Percentiles rank a stretch among this genome's conserved stretches.
These are phyloP conservation scores for Iris macrosiphon DNA, from an alignment of 106 monocot species.

Conservation along the genomic window DNA sequence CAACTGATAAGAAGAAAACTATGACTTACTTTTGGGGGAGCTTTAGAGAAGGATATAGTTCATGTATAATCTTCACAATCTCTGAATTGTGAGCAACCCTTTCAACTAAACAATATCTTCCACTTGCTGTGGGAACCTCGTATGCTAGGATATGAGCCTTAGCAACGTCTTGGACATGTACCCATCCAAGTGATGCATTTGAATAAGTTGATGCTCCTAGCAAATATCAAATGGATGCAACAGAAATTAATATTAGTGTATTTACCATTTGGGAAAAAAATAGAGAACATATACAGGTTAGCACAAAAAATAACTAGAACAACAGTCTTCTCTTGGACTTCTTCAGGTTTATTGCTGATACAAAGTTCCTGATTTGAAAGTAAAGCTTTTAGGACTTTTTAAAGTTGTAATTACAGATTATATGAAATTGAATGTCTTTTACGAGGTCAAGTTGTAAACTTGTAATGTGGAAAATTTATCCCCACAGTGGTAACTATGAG, in stretches of 20 bases:
- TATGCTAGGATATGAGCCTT: conserved; percentile 71
- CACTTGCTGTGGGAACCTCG: conserved; percentile 59
- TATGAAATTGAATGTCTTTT: too few relatives aligned
- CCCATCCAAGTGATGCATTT: conserved; percentile 47
- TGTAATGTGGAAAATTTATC: too few relatives aligned
- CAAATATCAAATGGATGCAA: neutral
- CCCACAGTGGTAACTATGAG: too few relatives aligned
- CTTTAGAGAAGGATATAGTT: conserved; percentile 44
- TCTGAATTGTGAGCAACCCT: conserved; percentile 47
- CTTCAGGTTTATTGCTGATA: too few relatives aligned
- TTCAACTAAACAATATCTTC: conserved; percentile 79
- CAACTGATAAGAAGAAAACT: too few relatives aligned
- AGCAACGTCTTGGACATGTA: conserved; percentile 64
- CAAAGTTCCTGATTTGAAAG: too few relatives aligned
- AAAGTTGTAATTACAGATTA: too few relatives aligned
- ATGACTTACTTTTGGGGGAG: conserved; percentile 55
- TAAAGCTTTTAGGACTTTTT: too few relatives aligned
- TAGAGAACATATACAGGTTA: neutral
- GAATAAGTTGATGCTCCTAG: conserved; percentile 43
- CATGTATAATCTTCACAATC: conserved; percentile 36
- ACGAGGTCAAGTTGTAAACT: too few relatives aligned
- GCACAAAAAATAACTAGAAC: neutral
- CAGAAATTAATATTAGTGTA: neutral
- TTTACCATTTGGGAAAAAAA: too few relatives aligned
- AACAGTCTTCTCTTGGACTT: too few relatives aligned